Conservation (phyloP, 2,329 filamentous ascomycete genomes). For the Alternaria sp. region DNA sequence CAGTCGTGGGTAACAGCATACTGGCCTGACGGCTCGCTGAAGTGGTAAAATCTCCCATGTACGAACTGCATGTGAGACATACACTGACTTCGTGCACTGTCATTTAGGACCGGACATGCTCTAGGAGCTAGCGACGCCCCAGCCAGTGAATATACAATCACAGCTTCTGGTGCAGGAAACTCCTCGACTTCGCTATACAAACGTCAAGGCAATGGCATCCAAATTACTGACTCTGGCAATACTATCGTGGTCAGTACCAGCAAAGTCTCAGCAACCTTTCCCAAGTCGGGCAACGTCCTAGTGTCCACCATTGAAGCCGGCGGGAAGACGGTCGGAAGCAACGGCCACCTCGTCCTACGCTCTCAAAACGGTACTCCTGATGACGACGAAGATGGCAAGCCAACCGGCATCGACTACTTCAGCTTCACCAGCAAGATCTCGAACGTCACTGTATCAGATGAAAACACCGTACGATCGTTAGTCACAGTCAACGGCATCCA, state of each 20-base stretch:
- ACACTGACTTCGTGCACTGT: too few species aligned
- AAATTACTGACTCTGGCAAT: conserved; percentile 30
- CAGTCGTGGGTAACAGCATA: conserved; percentile 66
- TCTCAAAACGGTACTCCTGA: conserved; percentile 58
- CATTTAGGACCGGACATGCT: conserved; percentile 60
- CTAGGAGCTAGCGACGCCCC: conserved; percentile 53
- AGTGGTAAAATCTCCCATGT: conserved; percentile 49
- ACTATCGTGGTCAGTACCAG: conserved; percentile 41
- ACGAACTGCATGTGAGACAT: too few species aligned
- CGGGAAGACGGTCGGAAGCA: conserved; percentile 52
- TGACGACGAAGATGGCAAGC: conserved; percentile 46
- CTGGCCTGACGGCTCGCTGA: conserved; percentile 67
- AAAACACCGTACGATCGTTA: conserved; percentile 53
- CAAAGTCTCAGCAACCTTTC: conserved; percentile 43
- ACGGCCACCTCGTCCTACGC: conserved; percentile 57
- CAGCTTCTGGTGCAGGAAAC: conserved; percentile 35
- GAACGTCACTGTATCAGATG: conserved; percentile 57
- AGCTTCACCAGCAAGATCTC: conserved; percentile 60
- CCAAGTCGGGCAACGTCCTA: conserved; percentile 39
- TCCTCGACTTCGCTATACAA: conserved; percentile 10
- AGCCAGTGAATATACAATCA: conserved; percentile 55
- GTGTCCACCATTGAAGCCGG: conserved; percentile 39
- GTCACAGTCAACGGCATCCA: conserved; percentile 56
- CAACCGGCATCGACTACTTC: conserved; percentile 50
- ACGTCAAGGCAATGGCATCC: conserved; percentile 27